Base-by-base conservation (phyloP, 164 flowering plant species). In the Cinnamomum chago region DNA sequence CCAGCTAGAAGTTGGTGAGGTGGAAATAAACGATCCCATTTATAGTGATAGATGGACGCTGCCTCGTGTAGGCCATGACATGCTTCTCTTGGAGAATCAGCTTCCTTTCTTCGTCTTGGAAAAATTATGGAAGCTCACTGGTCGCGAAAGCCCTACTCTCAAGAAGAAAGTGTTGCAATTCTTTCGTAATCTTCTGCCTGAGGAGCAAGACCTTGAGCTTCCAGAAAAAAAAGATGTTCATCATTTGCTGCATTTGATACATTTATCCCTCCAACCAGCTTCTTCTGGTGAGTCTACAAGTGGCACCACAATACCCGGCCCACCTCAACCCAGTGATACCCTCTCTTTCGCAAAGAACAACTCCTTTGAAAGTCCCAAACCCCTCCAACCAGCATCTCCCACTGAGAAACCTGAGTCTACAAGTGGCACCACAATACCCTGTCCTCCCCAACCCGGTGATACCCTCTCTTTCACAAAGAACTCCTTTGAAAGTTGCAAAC, bases 91-190 rank as follows among this genome's bases (percentile, higher is more conserved):
- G 3, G 72, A 70, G 10, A 70, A 70, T 27, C 72, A 70, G 35
- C 58, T 70, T 22, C 72, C 72, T 70, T 70, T 70, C 27, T 5
- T 9, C 18, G 27, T 70, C 58, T 47, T 70, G 28, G 13, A 22
- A 23, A 10, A 18, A 23, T 22, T 70, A 5, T 50, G 50, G 17
- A 18, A 70, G 30, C 62, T 28, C 10, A 17, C 30, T 10, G 1
- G 27, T 11, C 50, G 3, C 0, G 20, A 4, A 9, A 40, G 23
- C 40, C 20, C 23, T 15, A 22, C 70, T 17, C 10, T 33, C 11
- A 7, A 13, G 47, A 27, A 1, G 2, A 14, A 2, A 25, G 30
- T 28, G 28, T 7, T 65, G 6, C 11, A 20, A 13, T 67, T 67
- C 3, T 33, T 67, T 18, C 5, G 13, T 3, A 35, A 28, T 67